Conservation (phyloP, 768 basidiomycete genomes). For the Plicaturopsis crispa region DNA sequence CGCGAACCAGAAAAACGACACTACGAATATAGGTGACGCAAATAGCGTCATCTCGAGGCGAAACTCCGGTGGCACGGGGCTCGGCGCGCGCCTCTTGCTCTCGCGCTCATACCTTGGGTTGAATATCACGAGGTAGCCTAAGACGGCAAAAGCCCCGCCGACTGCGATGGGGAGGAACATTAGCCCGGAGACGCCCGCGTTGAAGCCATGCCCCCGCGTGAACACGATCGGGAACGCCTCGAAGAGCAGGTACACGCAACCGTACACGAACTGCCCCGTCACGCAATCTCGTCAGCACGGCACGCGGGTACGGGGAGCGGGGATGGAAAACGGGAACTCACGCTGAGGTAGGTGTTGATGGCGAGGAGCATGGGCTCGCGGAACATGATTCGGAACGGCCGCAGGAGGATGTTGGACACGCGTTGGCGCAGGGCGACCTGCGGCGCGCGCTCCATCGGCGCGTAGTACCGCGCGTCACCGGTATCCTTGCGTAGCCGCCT, state of each 20-base stretch:
- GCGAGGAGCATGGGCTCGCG: conserved; percentile 59
- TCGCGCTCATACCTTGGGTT: conserved; percentile 43
- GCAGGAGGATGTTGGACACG: conserved; percentile 37
- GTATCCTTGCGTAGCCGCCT: conserved; percentile 41
- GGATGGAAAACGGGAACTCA: too few relatives aligned
- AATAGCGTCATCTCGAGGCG: conserved; percentile 42
- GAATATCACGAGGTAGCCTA: conserved; percentile 36
- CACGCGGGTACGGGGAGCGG: too few relatives aligned
- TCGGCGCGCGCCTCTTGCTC: conserved; percentile 33
- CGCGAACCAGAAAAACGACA: conserved; percentile 62
- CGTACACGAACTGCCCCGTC: conserved; percentile 65
- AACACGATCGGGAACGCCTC: conserved; percentile 58
- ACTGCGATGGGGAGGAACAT: conserved; percentile 58
- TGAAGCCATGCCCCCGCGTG: conserved; percentile 42
- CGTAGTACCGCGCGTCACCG: conserved; percentile 42
- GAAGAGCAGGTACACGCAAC: conserved; percentile 53
- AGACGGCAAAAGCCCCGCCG: conserved; percentile 38
- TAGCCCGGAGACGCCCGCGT: conserved; percentile 45
- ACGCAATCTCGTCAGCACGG: too few relatives aligned
- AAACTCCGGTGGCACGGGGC: conserved; percentile 53
- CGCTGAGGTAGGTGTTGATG: conserved; percentile 52
- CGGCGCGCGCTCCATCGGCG: conserved; percentile 38
- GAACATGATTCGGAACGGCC: conserved; percentile 58
- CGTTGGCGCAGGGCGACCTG: conserved; percentile 30
- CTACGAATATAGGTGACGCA: conserved; percentile 41